Percentiles rank a stretch among this genome's conserved stretches.
Evolutionary conservation across 2,329 filamentous ascomycete species (phyloP).

Genomic region (Stemphylium lycopersici): DNA sequence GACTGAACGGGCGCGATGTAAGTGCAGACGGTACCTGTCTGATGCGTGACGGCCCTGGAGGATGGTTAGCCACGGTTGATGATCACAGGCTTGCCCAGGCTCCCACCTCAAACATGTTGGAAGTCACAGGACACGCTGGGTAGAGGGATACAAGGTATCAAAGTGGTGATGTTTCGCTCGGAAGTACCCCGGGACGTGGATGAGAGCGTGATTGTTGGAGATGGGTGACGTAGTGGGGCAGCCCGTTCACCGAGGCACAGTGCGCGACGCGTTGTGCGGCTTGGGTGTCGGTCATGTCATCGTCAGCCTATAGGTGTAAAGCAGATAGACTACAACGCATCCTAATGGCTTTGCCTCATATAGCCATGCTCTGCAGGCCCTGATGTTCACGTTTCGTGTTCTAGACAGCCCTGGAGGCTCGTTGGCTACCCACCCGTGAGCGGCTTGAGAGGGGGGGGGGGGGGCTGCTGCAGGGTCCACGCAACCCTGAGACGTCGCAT

Average conservation of each 20-base stretch:
- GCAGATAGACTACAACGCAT: no score
- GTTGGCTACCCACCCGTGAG: background rate
- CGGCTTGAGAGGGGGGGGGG: background rate
- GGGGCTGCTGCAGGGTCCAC: slow-evolving; percentile 15
- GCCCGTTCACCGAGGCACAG: slow-evolving; percentile 1
- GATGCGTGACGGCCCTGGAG: slow-evolving; percentile 64
- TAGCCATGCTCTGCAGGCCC: no score
- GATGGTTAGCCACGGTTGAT: background rate
- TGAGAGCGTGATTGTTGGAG: background rate
- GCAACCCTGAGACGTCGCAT: slow-evolving; percentile 11
- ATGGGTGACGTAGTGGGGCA: slow-evolving; percentile 17
- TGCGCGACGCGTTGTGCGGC: background rate
- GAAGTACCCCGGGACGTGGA: background rate
- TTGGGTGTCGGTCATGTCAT: no score
- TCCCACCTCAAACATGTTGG: slow-evolving; percentile 29
- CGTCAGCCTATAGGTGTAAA: no score
- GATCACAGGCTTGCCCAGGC: background rate
- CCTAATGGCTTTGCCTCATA: no score
- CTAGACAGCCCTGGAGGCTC: background rate
- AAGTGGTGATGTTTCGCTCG: background rate
- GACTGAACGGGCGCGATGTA: slow-evolving; percentile 83
- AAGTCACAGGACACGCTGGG: background rate
- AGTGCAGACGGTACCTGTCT: slow-evolving; percentile 77
- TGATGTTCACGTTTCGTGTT: no score
- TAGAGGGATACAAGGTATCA: background rate